Conservation (phyloP, 495 filamentous ascomycete species). For the Aspergillus sparsus region DNA sequence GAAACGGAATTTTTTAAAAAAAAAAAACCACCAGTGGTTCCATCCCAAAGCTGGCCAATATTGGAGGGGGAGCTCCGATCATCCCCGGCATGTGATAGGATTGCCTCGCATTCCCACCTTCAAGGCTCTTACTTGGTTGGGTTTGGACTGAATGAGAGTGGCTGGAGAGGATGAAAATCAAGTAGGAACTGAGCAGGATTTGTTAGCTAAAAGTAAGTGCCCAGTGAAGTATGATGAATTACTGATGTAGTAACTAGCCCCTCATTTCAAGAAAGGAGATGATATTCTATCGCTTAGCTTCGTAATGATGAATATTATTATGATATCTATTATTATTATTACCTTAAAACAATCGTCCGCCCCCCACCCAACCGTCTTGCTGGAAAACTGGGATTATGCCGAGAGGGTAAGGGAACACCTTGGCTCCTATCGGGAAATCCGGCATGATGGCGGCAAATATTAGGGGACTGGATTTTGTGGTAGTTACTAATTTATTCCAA, state of each 20-base stretch:
- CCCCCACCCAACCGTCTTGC: conserved; percentile 13
- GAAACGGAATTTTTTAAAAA: not conserved
- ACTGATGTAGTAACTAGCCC: no score
- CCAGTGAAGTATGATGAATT: no score
- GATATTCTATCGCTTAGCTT: no score
- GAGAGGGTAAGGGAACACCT: conserved; percentile 6
- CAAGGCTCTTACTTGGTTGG: conserved; percentile 6
- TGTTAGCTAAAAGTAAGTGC: no score
- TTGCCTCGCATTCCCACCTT: conserved; percentile 3
- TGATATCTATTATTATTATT: not conserved
- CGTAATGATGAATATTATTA: no score
- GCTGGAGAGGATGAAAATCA: conserved; percentile 6
- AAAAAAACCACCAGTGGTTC: not conserved
- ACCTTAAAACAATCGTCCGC: not conserved
- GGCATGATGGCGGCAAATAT: conserved; percentile 13
- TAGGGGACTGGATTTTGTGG: not conserved
- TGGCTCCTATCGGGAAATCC: conserved; percentile 9
- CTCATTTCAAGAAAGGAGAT: no score
- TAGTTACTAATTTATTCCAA: not conserved
- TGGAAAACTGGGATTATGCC: conserved; percentile 15
- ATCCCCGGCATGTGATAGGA: conserved; percentile 12
- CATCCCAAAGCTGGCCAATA: not conserved
- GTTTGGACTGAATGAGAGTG: conserved; percentile 4
- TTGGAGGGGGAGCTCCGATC: conserved; percentile 1
- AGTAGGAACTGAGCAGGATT: not conserved